Conservation (phyloP, 2,329 filamentous ascomycete genomes). For the Fusarium chlamydosporum region DNA sequence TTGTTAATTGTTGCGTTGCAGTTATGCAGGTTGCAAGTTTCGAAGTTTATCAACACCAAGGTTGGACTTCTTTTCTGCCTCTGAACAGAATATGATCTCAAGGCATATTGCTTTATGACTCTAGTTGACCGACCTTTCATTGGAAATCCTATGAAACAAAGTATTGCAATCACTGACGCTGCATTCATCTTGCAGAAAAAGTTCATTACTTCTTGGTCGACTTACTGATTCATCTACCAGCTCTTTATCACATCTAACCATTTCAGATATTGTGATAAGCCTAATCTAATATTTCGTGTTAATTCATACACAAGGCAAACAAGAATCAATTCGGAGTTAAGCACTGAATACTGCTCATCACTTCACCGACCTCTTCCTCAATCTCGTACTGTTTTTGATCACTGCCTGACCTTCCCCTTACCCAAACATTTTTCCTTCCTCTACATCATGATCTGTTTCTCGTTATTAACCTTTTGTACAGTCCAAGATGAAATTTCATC, state of each 20-base stretch:
- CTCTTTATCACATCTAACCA: not conserved
- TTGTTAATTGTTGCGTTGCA: not conserved
- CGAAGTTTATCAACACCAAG: conserved; percentile 8
- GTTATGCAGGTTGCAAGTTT: not conserved
- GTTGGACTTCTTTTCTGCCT: not conserved
- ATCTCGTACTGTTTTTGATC: no score
- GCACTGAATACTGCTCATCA: not conserved
- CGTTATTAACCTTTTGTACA: not conserved
- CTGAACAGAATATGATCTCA: not conserved
- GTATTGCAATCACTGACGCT: not conserved
- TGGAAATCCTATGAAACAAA: not conserved
- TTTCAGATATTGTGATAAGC: not conserved
- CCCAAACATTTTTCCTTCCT: not conserved
- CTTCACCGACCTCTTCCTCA: not conserved
- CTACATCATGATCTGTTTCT: not conserved
- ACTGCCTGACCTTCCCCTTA: not conserved
- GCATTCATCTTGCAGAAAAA: not conserved
- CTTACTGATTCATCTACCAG: no score
- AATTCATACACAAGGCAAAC: not conserved
- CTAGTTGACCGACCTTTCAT: no score
- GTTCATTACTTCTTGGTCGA: not conserved
- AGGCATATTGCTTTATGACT: not conserved
- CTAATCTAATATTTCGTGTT: not conserved
- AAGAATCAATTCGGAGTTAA: not conserved
- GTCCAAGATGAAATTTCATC: not conserved